Percentiles rank a stretch among this genome's conserved stretches.
These are phyloP conservation scores for Metarhizium sp. DNA, from an alignment of 2,329 filamentous ascomycete genomes.

Conservation along the genomic window DNA sequence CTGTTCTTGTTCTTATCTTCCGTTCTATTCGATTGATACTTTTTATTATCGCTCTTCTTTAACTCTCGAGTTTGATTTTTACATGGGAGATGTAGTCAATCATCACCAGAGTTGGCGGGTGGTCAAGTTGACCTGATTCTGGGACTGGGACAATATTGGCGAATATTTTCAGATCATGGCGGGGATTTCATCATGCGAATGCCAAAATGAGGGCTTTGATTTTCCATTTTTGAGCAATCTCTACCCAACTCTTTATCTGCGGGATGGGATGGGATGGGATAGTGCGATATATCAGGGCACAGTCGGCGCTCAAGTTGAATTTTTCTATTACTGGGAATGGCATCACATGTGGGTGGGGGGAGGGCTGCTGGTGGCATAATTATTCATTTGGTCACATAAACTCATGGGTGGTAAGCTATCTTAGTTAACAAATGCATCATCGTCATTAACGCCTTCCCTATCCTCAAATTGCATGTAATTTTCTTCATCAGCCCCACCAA, in stretches of 20 bases:
- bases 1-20: too few species aligned
- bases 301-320: neutral
- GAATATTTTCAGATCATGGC: neutral
- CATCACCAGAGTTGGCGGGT: too few species aligned
- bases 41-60: too few species aligned
- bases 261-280: neutral
- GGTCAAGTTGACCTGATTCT: neutral
- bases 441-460: constrained; percentile 50
- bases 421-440: constrained; percentile 39
- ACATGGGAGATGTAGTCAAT: too few species aligned
- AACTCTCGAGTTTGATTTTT: too few species aligned
- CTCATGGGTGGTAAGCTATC: too few species aligned
- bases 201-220: neutral
- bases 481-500: constrained; percentile 42
- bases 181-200: neutral
- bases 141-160: neutral
- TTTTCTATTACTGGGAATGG: neutral
- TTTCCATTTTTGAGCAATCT: neutral
- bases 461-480: constrained; percentile 75
- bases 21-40: too few species aligned
- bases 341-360: neutral
- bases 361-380: neutral
- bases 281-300: neutral
- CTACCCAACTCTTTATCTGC: neutral
- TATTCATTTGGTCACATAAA: neutral